Evolutionary conservation across 768 basidiomycete genomes (phyloP), one percentile per base, ranked within the genome.

Genomic region (Podaxis sp.): DNA sequence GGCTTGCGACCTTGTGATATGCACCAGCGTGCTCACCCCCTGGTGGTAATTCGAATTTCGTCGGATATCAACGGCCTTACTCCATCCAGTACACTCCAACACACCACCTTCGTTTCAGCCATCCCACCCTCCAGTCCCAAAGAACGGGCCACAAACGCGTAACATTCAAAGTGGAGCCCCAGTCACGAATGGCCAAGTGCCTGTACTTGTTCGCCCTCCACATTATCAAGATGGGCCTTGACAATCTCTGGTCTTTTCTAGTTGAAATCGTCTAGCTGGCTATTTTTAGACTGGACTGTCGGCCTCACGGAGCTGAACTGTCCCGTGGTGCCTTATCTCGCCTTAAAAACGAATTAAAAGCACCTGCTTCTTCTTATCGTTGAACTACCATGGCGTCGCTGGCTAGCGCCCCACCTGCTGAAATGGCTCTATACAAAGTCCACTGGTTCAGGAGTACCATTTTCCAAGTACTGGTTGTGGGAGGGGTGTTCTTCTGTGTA

Each of bases 401-500:
- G 8, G 13, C 36, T 13, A 52, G 13, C 24, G 42, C 42, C 12
- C 15, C 56, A 15, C 11, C 56, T 36, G 42, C 56, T 13, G 22
- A 46, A 46, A 52, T 60, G 59, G 49, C 49, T 4, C 39, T 39
- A 7, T 13, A 68, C 64, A 64, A 67, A 22, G 69, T 75, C 5
- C 71, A 75, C 63, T 75, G 74, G 74, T 75, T 68, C 58, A 68
- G 74, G 38, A 63, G 69, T 53, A 75, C 74, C 2, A 63, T 73
- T 22, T 73, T 73, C 62, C 73, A 75, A 59, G 69, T 75, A 22
- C 13, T 75, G 12, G 71, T 75, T 5, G 72, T 75, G 7, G 73
- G 74, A 61, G 74, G 72, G 13, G 74, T 75, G 17, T 75, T 75
- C 62, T 72, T 72, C 42, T 72, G 71, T 39, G 71, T 72, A 66